A percentile compares a stretch with the other conserved stretches of the same genome.
These are phyloP conservation scores for Candida tibetensis DNA, from an alignment of 805 yeast genomes.

Conservation along the genomic window DNA sequence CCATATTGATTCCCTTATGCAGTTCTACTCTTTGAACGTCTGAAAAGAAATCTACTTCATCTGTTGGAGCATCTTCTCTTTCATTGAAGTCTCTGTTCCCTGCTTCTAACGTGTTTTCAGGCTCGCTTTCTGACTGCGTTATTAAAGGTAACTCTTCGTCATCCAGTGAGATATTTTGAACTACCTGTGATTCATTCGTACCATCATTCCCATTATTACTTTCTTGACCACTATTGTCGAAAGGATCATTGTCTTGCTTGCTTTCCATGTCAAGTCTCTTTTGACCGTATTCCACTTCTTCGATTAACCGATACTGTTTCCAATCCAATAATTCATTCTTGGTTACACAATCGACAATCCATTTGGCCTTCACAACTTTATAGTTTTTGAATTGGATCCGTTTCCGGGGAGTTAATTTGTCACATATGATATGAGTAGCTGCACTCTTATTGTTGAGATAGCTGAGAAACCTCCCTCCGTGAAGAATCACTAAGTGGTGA, in stretches of 20 bases:
- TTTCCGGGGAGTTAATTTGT: conserved; percentile 75
- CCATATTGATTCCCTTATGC: conserved; percentile 24
- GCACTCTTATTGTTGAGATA: conserved; percentile 65
- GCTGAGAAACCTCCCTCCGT: conserved; percentile 79
- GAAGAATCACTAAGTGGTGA: conserved; percentile 63
- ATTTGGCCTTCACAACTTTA: conserved; percentile 76
- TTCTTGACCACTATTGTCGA: conserved; percentile 3
- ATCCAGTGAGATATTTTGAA: too few relatives aligned
- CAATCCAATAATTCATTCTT: conserved; percentile 55
- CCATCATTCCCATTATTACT: conserved; percentile 1
- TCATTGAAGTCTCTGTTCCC: conserved; percentile 6
- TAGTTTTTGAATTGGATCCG: conserved; percentile 59
- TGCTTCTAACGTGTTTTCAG: too few relatives aligned
- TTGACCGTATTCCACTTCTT: conserved; percentile 56
- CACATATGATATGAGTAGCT: conserved; percentile 85
- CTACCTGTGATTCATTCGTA: too few relatives aligned
- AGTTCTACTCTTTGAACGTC: not conserved
- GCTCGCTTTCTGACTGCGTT: conserved; percentile 12
- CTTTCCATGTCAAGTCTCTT: conserved; percentile 21
- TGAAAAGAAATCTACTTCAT: not conserved
- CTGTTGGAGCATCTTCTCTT: not conserved
- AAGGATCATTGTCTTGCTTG: conserved; percentile 5
- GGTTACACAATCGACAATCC: conserved; percentile 71
- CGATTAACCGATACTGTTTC: conserved; percentile 59
- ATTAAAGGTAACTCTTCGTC: conserved; percentile 7